These are phyloP conservation scores for Jatropha curcas DNA, from an alignment of 345 rosid species.

Conservation along the genomic window DNA sequence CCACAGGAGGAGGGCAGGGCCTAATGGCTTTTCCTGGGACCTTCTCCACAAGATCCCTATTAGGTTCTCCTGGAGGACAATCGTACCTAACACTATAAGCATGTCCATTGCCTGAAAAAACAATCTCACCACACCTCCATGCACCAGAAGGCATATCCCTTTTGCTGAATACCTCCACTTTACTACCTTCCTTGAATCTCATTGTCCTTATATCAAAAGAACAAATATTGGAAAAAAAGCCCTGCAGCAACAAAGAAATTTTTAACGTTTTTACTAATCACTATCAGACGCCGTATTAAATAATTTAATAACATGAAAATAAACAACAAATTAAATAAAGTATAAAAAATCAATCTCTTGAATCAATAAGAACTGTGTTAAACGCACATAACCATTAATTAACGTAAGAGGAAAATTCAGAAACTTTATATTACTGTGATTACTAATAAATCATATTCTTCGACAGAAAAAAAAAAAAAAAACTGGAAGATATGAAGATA, in stretches of 20 bases:
- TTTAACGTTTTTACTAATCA: neutral
- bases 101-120: constrained; percentile 13
- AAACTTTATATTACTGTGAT: neutral
- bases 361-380: neutral
- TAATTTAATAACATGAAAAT: neutral
- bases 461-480: neutral
- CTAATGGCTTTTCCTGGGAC: constrained; percentile 12
- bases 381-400: neutral
- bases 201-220: neutral
- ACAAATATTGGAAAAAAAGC: neutral
- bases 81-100: constrained; percentile 15
- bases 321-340: no score
- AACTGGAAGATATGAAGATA: no score
- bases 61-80: neutral
- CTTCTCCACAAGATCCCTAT: constrained; percentile 9
- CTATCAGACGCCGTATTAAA: neutral
- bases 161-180: constrained; percentile 21
- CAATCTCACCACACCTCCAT: constrained; percentile 21
- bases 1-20: constrained; percentile 16
- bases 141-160: neutral
- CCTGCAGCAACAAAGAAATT: constrained; percentile 16
- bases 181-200: constrained; percentile 26
- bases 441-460: neutral
- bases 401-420: neutral
- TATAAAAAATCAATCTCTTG: neutral